Evolutionary conservation across 192 early-diverging fungal species (phyloP).

Genomic region (Umbelopsis sp.): DNA sequence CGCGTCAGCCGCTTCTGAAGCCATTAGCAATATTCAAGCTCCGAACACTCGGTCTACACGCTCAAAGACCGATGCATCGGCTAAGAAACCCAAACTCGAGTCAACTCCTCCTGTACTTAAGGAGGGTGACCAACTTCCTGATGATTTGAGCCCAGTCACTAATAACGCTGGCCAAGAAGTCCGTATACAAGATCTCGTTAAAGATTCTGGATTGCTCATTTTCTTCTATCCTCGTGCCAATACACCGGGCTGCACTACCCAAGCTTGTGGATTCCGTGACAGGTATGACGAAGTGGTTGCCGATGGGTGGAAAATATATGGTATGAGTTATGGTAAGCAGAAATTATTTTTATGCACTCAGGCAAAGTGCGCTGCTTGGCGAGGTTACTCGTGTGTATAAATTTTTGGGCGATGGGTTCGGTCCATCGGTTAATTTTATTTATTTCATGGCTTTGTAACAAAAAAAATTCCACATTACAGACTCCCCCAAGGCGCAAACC

Average conservation of each 20-base stretch:
- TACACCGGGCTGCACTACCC: background rate
- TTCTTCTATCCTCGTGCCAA: slow-evolving; percentile 11
- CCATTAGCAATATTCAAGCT: background rate
- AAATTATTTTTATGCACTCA: too few relatives aligned
- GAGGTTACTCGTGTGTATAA: too few relatives aligned
- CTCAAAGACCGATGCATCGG: background rate
- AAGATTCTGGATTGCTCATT: background rate
- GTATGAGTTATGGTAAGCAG: slow-evolving; percentile 5
- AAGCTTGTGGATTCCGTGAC: slow-evolving; percentile 13
- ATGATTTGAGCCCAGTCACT: slow-evolving; percentile 16
- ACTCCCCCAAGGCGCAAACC: background rate
- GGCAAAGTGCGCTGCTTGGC: too few relatives aligned
- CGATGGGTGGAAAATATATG: slow-evolving; percentile 10
- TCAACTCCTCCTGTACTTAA: background rate
- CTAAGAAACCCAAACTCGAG: background rate
- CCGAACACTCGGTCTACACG: background rate
- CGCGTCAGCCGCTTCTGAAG: slow-evolving; percentile 5
- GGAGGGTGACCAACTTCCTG: slow-evolving; percentile 2
- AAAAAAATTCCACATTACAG: background rate
- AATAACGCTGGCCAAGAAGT: background rate
- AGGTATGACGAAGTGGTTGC: background rate
- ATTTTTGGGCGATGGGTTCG: background rate
- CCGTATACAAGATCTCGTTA: background rate
- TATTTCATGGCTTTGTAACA: background rate
- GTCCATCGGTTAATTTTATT: background rate